Base-by-base conservation (phyloP, 1,284 basidiomycete genomes). In the Fereydounia khargensis region DNA sequence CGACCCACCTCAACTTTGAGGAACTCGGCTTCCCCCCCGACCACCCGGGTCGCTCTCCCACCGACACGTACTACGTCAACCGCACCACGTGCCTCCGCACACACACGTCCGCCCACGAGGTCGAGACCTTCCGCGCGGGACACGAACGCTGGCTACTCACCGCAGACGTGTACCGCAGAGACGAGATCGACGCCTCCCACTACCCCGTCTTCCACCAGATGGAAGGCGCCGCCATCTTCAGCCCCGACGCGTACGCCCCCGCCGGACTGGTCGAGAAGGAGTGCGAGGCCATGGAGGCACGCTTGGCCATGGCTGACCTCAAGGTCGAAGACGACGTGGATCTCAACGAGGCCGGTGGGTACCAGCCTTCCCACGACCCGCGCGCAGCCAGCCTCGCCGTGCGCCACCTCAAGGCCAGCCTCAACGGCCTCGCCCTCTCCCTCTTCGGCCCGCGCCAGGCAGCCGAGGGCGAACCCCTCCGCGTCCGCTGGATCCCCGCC, bases 131-230 rank as follows among this genome's bases (percentile, higher is more conserved):
- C 77, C 78, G 82, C 32, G 78, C 80, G 27, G 89, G 89, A 4
- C 80, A 86, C 63, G 83, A 87, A 27, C 81, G 82, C 42, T 98
- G 92, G 89, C 80, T 98, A 24, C 81, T 98, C 38, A 89, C 91
- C 1, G 92, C 95, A n/a, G 95, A 99, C 79, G 95, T 99, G 35
- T 99, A 97, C 78, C 81, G 95, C 33, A 84, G 95, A 60, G 95
- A 99, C 82, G 95, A 98, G 78, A 98, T 99, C 61, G 95, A 99
- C 79, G 83, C 84, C 17, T 89, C 87, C 9, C 95, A 99, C 77
- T 97, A 97, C 77, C 95, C 95, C 16, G 88, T 96, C 34, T 99
- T 99, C 77, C 95, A 99, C 78, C 95, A 99, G 78, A 91, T 96
- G 80, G 95, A 99, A 77, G 95, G 94, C 23, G 91, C 92, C 17